phyloP scores from a whole-genome alignment of 441 rosid species.

The Metrosideros polymorpha region DNA sequence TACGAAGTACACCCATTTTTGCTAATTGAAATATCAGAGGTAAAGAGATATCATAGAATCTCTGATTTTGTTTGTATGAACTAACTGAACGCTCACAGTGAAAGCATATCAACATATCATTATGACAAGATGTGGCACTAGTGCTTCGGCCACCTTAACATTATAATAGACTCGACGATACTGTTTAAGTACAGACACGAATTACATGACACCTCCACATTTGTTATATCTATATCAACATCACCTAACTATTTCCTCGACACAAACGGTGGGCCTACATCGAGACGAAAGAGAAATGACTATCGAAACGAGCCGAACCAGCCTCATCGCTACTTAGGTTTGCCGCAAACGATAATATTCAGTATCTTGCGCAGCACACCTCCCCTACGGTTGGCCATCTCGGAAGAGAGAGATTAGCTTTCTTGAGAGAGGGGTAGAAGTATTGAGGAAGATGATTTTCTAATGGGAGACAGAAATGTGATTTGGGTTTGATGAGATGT shows the following conservation, averaged over 20 bases:
- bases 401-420: neutral
- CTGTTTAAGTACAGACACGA: neutral
- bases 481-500: neutral
- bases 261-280: neutral
- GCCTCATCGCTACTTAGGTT: accelerated
- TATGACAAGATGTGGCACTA: accelerated
- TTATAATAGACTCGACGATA: neutral
- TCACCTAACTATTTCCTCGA: neutral
- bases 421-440: neutral
- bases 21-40: too few relatives aligned
- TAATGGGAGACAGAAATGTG: neutral
- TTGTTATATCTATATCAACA: neutral
- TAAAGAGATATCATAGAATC: neutral
- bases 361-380: neutral
- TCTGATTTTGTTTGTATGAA: accelerated
- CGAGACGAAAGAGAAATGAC: neutral
- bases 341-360: neutral
- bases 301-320: neutral
- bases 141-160: neutral
- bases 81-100: neutral
- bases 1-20: neutral
- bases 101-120: neutral
- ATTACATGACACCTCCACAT: neutral
- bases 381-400: neutral
- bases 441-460: neutral